Evolutionary conservation across 345 rosid species (phyloP), one percentile per base, ranked within the genome.

Genomic region (Eucalyptus curtisii): DNA sequence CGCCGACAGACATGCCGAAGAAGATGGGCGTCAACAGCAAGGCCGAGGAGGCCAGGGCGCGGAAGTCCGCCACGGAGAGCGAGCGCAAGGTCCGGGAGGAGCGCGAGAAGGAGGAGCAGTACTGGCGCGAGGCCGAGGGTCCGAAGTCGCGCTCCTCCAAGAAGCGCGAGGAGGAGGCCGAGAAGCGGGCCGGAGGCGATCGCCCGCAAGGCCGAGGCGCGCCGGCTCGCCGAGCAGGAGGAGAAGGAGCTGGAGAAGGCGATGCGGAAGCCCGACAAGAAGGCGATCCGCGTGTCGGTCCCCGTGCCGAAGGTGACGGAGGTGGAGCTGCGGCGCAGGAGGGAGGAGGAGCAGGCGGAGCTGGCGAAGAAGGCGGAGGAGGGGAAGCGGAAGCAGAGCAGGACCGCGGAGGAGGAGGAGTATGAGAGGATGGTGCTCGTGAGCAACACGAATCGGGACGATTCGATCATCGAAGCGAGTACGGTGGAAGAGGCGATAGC

Each of bases 41-140:
- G 90, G 97, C 99, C 55, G 99, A 98, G 96, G 99, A 88, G 53
- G 98, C 99, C 42, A 92, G 95, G 86, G 96, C 93, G 24, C 95
- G 99, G 31, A 95, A 92, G 92, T 95, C 87, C 91, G 97, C 98
- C 15, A 85, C 93, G 13, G 99, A 98, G 91, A 4, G 95, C 76
- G 97, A 96, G 87, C 95, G 95, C 49, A 96, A 96, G 94, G 96
- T 93, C n/a, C 97, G 95, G 4, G 97, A 95, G 91, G 87, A 91
- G 1, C 95, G 93, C 49, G 95, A 97, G 89, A 96, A 97, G 93
- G 99, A 98, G 88, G 99, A 97, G 16, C 92, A 93, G 90, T 96
- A 96, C 95, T 97, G 99, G 99, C 97, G 96, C 44, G 99, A 97
- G 64, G 98, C 98, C 49, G 99, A 98, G 92, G 99, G 98, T 37